phyloP scores from a whole-genome alignment of 2,329 filamentous ascomycete species.

The Xylariaceae sp. region DNA sequence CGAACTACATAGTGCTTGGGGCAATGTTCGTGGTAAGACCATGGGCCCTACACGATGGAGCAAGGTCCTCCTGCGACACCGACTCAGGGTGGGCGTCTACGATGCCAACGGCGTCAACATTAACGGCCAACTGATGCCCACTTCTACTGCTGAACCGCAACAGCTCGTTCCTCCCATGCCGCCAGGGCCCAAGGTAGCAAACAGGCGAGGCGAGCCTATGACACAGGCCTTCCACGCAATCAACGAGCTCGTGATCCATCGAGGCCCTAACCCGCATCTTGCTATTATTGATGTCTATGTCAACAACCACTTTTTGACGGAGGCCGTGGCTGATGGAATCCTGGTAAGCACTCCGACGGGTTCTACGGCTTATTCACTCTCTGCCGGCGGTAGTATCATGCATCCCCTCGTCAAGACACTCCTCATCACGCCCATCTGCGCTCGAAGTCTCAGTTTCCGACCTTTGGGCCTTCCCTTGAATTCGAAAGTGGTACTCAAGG shows the following conservation, averaged over 20 bases:
- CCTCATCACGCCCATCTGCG: constrained; percentile 89
- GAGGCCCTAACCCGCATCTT: constrained; percentile 83
- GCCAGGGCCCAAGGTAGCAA: constrained; percentile 5
- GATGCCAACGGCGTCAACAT: constrained; percentile 60
- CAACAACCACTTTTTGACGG: constrained; percentile 82
- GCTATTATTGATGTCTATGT: constrained; percentile 89
- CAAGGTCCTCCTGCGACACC: constrained; percentile 78
- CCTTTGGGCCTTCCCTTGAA: constrained; percentile 84
- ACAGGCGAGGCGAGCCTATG: constrained; percentile 12
- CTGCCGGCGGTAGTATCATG: constrained; percentile 85
- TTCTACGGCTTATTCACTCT: constrained; percentile 92
- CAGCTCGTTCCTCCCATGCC: constrained; percentile 33
- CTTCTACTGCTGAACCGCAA: constrained; percentile 41
- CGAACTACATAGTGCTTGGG: constrained; percentile 51
- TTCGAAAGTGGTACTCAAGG: constrained; percentile 72
- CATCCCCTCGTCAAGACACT: constrained; percentile 87
- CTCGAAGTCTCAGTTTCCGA: constrained; percentile 84
- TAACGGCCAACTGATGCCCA: constrained; percentile 46
- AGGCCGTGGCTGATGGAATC: constrained; percentile 92
- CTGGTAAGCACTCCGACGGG: constrained; percentile 91
- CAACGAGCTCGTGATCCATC: constrained; percentile 92
- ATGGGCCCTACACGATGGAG: constrained; percentile 71
- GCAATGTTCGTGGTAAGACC: constrained; percentile 69
- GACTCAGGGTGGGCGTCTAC: constrained; percentile 81
- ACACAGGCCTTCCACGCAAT: constrained; percentile 61